phyloP scores from a whole-genome alignment of 257 asterid genomes.

The Lithospermum erythrorhizon region DNA sequence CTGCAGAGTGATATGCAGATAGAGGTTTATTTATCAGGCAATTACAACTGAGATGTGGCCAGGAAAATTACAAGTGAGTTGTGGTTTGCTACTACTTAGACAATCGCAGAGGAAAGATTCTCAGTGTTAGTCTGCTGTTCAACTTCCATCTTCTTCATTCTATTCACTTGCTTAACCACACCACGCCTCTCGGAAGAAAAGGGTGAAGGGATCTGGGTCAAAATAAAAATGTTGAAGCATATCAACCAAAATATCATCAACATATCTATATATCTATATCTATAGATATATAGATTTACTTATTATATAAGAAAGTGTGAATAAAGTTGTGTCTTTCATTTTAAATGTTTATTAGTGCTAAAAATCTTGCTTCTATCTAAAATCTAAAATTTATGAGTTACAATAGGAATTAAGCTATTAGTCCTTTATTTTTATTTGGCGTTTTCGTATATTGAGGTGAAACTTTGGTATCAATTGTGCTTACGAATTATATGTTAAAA shows the following conservation, averaged over 20 bases:
- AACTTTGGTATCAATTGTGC: too few species aligned
- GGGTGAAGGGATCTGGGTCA: conserved; percentile 69
- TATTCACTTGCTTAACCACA: conserved; percentile 58
- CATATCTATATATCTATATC: not conserved
- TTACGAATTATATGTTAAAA: too few species aligned
- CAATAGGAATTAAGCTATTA: too few species aligned
- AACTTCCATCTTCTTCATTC: conserved; percentile 51
- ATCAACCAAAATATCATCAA: not conserved
- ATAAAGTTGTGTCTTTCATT: too few species aligned
- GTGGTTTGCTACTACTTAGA: conserved; percentile 4
- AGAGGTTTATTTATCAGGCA: not conserved
- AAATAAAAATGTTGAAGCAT: not conserved
- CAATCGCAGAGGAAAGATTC: conserved; percentile 18
- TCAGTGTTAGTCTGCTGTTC: conserved; percentile 17
- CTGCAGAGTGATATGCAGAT: not conserved
- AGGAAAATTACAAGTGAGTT: not conserved
- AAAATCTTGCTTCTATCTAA: too few species aligned
- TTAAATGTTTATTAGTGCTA: too few species aligned
- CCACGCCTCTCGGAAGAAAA: conserved; percentile 51
- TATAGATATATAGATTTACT: too few species aligned
- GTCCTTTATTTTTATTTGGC: too few species aligned
- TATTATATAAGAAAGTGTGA: too few species aligned
- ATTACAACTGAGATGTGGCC: not conserved
- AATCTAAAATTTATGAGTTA: too few species aligned
- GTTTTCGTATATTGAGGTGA: too few species aligned